These are phyloP conservation scores for Mallotus japonicus DNA, from an alignment of 441 rosid genomes.

Conservation along the genomic window DNA sequence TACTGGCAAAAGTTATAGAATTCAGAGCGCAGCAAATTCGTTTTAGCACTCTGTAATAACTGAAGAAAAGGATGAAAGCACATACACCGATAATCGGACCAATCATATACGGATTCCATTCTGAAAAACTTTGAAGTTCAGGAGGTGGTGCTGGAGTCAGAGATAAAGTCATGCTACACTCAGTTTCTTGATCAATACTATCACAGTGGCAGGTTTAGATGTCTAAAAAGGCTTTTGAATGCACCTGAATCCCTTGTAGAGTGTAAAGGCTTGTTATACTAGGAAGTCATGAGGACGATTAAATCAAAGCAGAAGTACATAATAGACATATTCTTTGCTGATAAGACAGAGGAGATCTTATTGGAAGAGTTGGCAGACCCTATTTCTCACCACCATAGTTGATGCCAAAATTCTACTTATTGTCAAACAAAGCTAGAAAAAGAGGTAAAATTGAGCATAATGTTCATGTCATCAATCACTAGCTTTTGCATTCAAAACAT, in stretches of 20 bases:
- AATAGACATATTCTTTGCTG: not conserved
- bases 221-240: not conserved
- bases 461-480: no score
- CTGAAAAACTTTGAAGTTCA: not conserved
- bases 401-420: not conserved
- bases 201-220: not conserved
- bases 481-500: no score
- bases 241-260: not conserved
- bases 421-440: not conserved
- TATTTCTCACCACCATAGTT: not conserved
- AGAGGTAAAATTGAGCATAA: not conserved
- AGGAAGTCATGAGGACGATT: not conserved
- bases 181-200: not conserved
- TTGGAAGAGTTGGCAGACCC: not conserved
- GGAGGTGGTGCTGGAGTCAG: slow-evolving; percentile 5
- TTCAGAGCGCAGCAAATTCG: slow-evolving; percentile 7
- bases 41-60: slow-evolving; percentile 23
- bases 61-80: slow-evolving; percentile 18
- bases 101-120: slow-evolving; percentile 24
- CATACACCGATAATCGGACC: slow-evolving; percentile 17
- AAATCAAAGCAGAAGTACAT: slow-evolving; percentile 5
- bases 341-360: slow-evolving; percentile 10
- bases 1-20: not conserved
- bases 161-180: not conserved
- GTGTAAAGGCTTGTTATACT: not conserved